Base-by-base conservation (phyloP, 192 early-diverging fungal species). In the Martensiomyces pterosporus region DNA sequence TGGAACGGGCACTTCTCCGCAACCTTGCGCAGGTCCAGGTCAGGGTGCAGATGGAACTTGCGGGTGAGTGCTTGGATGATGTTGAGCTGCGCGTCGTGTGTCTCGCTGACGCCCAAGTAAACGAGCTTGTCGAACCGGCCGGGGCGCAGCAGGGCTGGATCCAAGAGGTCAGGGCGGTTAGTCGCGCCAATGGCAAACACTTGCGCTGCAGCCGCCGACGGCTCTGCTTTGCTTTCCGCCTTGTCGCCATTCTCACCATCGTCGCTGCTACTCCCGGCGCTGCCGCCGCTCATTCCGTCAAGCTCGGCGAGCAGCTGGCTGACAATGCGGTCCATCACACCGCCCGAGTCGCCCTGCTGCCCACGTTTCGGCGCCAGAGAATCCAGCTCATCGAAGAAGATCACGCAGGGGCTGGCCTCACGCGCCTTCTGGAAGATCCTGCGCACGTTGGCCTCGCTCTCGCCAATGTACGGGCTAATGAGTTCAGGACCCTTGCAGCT, bases 131-230 rank as follows among this genome's bases (percentile, higher is more conserved):
- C 97, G 66, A 99, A 99, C 45, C 91, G 59, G 32, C 97, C 97
- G 5, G 9, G 97, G 23, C 97, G 85, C 54, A 99, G 64, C 39
- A 99, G 62, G 4, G 95, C 93, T 1, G 85, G 85, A 46, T 99
- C 97, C 8, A 99, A 64, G 34, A 99, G 74, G 79, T 99, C 97
- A 0, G 97, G 97, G 23, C 97, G 73, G 71, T 99, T 99, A 12
- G 97, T 99, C 0, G 95, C 97, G 6, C 92, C 97, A 75, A 99
- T 94, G 2, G 97, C 93, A 87, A 99, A 97, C 12, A 99, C 93
- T 35, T 76, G 73, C n/a, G 54, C 48, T 0, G 71, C 55, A 37
- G 55, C 67, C 62, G 12, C 54, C 55, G 4, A n/a, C 23, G 0
- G 47, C 35, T 4, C 47, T 41, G 19, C 39, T 37, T 36, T 36